phyloP scores from a whole-genome alignment of 1,139 yeast species.

The Nakaseomyces kungkrabaensis region DNA sequence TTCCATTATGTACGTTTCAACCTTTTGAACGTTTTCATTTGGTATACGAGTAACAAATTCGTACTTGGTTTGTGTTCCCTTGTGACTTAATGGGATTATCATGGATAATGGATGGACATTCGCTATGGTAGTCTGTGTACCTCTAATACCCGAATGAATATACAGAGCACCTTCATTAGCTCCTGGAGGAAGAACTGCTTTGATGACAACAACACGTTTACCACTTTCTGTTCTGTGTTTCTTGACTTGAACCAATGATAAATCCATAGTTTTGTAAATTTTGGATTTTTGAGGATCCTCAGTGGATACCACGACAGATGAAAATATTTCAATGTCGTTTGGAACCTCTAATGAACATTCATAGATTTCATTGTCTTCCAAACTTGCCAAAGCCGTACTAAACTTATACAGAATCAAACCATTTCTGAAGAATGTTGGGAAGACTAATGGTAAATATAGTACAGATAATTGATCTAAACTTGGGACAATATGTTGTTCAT shows the following conservation, averaged over 20 bases:
- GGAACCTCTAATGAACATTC: slow-evolving; percentile 73
- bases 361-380: slow-evolving; percentile 65
- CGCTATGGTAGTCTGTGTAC: slow-evolving; percentile 48
- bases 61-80: slow-evolving; percentile 50
- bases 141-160: slow-evolving; percentile 63
- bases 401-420: slow-evolving; percentile 52
- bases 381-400: slow-evolving; percentile 65
- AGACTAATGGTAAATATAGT: slow-evolving; percentile 70
- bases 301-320: slow-evolving; percentile 27
- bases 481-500: slow-evolving; percentile 78
- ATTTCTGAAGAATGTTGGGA: slow-evolving; percentile 65
- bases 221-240: slow-evolving; percentile 45
- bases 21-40: slow-evolving; percentile 53
- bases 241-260: slow-evolving; percentile 63
- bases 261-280: slow-evolving; percentile 35
- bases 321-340: slow-evolving; percentile 51
- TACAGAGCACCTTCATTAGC: slow-evolving; percentile 64
- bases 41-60: slow-evolving; percentile 69
- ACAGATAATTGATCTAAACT: slow-evolving; percentile 73
- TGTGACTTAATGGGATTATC: slow-evolving; percentile 69
- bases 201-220: slow-evolving; percentile 61
- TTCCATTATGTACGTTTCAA: slow-evolving; percentile 71
- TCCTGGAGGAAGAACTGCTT: slow-evolving; percentile 67
- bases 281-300: slow-evolving; percentile 9
- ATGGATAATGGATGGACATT: slow-evolving; percentile 62